These are phyloP conservation scores for Lactarius sanguifluus DNA, from an alignment of 768 basidiomycete species.

Conservation along the genomic window DNA sequence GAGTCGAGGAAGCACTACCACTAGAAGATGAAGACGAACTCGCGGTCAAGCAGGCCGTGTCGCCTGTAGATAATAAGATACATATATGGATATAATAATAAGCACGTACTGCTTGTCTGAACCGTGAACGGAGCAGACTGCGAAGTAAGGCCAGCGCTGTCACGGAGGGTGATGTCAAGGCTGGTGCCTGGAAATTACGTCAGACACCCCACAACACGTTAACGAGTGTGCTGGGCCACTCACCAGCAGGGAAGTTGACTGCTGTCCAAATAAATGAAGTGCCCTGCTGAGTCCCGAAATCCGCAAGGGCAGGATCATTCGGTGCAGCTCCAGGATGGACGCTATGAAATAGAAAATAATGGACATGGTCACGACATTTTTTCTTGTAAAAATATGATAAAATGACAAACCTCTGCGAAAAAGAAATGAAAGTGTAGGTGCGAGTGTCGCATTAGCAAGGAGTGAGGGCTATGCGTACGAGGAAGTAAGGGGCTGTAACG, in stretches of 20 bases:
- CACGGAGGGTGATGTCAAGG: slow-evolving; percentile 61
- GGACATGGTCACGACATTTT: background rate
- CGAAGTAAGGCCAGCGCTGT: slow-evolving; percentile 50
- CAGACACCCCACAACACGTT: background rate
- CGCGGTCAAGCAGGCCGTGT: slow-evolving; percentile 41
- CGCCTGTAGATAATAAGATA: slow-evolving; percentile 31
- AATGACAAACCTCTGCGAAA: slow-evolving; percentile 41
- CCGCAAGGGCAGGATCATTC: slow-evolving; percentile 43
- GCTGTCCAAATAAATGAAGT: slow-evolving; percentile 51
- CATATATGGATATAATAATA: slow-evolving; percentile 15
- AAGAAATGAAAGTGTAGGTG: background rate
- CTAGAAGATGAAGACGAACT: slow-evolving; percentile 25
- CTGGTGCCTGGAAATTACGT: slow-evolving; percentile 41
- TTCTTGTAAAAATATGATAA: background rate
- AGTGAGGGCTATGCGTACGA: slow-evolving; percentile 47
- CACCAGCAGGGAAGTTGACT: slow-evolving; percentile 50
- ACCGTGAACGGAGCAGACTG: slow-evolving; percentile 57
- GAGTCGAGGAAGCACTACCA: background rate
- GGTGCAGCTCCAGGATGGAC: slow-evolving; percentile 54
- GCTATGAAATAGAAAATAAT: slow-evolving; percentile 37
- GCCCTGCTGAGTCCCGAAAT: slow-evolving; percentile 43
- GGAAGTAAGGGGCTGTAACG: slow-evolving; percentile 55
- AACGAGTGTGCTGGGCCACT: slow-evolving; percentile 24
- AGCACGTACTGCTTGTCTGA: slow-evolving; percentile 34
- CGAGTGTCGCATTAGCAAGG: background rate